Evolutionary conservation across 257 asterid genomes (phyloP).

Genomic region (Jaltomata sinuosa): DNA sequence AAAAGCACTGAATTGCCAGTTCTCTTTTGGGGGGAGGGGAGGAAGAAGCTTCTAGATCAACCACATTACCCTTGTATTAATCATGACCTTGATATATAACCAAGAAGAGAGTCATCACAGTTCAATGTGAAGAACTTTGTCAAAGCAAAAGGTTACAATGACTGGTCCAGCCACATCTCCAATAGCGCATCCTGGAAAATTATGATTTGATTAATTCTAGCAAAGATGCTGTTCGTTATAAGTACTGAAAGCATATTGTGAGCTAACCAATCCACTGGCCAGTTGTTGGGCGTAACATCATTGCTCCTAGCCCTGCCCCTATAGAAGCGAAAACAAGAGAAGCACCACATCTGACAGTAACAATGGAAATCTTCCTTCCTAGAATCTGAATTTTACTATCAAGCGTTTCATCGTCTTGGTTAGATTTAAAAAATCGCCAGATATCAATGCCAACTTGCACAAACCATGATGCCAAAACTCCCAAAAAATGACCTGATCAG

Average conservation of each 20-base stretch:
- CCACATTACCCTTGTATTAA: not conserved
- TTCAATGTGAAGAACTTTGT: slow-evolving; percentile 27
- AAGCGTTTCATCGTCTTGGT: slow-evolving; percentile 22
- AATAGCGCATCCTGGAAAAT: slow-evolving; percentile 58
- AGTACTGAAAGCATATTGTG: not conserved
- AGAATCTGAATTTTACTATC: slow-evolving; percentile 30
- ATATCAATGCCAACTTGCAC: slow-evolving; percentile 74
- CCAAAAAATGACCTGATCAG: slow-evolving; percentile 68
- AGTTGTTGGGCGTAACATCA: slow-evolving; percentile 49
- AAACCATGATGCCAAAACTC: slow-evolving; percentile 80
- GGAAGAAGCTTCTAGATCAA: not conserved
- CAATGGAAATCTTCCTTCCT: slow-evolving; percentile 42
- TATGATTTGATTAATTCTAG: not conserved
- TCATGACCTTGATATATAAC: not conserved
- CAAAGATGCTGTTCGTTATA: not conserved
- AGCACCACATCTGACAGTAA: slow-evolving; percentile 52
- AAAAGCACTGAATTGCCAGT: not conserved
- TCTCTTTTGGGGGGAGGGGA: not conserved
- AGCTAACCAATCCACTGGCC: slow-evolving; percentile 93
- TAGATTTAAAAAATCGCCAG: slow-evolving; percentile 37
- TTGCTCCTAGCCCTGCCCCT: slow-evolving; percentile 86
- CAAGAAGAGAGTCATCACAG: slow-evolving; percentile 15
- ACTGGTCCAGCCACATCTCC: slow-evolving; percentile 87
- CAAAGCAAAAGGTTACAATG: slow-evolving; percentile 40
- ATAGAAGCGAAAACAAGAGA: slow-evolving; percentile 76